Evolutionary conservation across 345 rosid species (phyloP).

Genomic region (Odontarrhena argentea): DNA sequence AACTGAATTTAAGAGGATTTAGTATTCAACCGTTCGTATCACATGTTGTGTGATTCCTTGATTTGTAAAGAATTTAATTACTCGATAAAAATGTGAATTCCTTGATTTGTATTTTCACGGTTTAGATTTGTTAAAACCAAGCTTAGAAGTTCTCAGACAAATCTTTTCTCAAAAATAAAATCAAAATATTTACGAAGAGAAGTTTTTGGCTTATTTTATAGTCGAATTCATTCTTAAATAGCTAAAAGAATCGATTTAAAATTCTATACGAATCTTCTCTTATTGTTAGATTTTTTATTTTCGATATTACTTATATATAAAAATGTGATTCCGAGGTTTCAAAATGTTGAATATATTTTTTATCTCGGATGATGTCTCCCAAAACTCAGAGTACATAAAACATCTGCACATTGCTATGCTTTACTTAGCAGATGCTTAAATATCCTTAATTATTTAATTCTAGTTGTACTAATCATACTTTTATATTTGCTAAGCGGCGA

Average conservation of each 20-base stretch:
- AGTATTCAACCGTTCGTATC: too few species aligned
- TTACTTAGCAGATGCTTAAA: background rate
- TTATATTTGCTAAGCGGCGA: conserved; percentile 5
- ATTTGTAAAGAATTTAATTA: too few species aligned
- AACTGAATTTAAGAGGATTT: too few species aligned
- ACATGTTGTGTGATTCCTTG: too few species aligned
- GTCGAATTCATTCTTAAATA: background rate
- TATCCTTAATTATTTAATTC: background rate
- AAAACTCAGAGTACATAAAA: background rate
- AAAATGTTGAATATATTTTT: background rate
- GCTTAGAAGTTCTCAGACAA: too few species aligned
- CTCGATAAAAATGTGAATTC: too few species aligned
- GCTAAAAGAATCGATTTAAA: background rate
- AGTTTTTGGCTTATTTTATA: background rate
- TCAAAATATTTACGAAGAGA: too few species aligned
- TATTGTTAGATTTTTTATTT: background rate
- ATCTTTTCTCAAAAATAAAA: too few species aligned
- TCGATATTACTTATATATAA: background rate
- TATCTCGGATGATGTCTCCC: background rate
- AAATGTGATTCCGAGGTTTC: too few species aligned
- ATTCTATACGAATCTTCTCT: background rate
- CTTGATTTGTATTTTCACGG: too few species aligned
- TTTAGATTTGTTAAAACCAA: too few species aligned
- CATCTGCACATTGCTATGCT: background rate
- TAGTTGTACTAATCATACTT: background rate